A percentile compares a stretch with the other conserved stretches of the same genome.
phyloP scores from a whole-genome alignment of 2,329 filamentous ascomycete species.

The Penicillium occitanis region DNA sequence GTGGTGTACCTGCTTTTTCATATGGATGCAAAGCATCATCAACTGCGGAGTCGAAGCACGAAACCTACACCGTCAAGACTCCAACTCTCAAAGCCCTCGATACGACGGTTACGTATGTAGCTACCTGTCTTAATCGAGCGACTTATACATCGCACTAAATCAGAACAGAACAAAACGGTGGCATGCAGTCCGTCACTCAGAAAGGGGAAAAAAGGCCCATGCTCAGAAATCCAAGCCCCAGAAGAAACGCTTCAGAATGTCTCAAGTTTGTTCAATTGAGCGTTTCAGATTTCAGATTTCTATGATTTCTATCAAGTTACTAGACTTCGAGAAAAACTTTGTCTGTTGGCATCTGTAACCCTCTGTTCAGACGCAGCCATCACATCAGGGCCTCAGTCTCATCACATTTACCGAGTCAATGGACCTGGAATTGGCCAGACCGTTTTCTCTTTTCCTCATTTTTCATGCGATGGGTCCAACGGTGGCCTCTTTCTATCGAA shows the following conservation, averaged over 20 bases:
- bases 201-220: not conserved
- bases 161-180: constrained; percentile 9
- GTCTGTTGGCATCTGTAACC: not conserved
- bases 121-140: not conserved
- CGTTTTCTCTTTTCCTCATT: not conserved
- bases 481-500: not conserved
- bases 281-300: constrained; percentile 9
- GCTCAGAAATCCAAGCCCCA: not conserved
- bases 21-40: not conserved
- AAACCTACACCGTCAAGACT: not conserved
- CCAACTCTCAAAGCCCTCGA: not conserved
- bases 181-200: not conserved
- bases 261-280: constrained; percentile 14
- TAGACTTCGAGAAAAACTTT: not conserved
- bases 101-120: not conserved
- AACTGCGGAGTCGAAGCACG: not conserved
- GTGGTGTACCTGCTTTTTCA: constrained; percentile 1
- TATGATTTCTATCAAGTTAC: not conserved
- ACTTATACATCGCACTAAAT: not conserved
- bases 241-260: constrained; percentile 17
- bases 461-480: constrained; percentile 1
- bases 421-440: constrained; percentile 10
- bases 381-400: not conserved
- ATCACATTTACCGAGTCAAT: constrained; percentile 7
- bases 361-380: no score